Conservation (phyloP, 495 filamentous ascomycete species). For the Chaetomium tenue region DNA sequence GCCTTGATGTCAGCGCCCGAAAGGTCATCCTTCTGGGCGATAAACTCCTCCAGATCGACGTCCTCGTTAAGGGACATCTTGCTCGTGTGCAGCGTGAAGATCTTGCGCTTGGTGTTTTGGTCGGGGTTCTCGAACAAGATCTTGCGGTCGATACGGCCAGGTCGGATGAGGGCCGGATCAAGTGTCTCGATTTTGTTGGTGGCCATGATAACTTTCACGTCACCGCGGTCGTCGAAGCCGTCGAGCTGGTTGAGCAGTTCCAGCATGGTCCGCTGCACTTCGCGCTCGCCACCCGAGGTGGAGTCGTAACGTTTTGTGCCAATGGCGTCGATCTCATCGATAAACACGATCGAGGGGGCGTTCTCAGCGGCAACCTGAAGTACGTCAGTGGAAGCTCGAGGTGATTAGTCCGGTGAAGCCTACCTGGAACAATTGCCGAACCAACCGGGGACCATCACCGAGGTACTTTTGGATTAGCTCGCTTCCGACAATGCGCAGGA, state of each 20-base stretch:
- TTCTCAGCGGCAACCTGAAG: conserved; percentile 84
- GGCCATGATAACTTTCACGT: conserved; percentile 99
- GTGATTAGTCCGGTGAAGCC: conserved; percentile 8
- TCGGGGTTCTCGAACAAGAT: conserved; percentile 99
- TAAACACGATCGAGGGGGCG: conserved; percentile 96
- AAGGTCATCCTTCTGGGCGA: conserved; percentile 96
- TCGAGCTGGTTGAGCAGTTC: conserved; percentile 98
- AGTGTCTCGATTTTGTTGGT: conserved; percentile 99
- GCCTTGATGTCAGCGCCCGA: conserved; percentile 98
- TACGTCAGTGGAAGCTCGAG: conserved; percentile 25
- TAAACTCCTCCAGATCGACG: conserved; percentile 97
- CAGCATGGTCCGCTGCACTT: conserved; percentile 98
- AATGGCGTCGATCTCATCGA: conserved; percentile 99
- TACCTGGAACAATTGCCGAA: conserved; percentile 93
- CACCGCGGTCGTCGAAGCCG: conserved; percentile 96
- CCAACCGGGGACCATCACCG: conserved; percentile 90
- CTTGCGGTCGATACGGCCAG: conserved; percentile 97
- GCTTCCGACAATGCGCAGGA: conserved; percentile 95
- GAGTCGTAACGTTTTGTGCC: conserved; percentile 99
- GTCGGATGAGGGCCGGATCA: conserved; percentile 93
- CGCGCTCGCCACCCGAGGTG: conserved; percentile 92
- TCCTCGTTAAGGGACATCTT: conserved; percentile 97
- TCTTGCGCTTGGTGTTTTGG: conserved; percentile 99
- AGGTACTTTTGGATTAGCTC: conserved; percentile 99
- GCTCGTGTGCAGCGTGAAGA: conserved; percentile 97